Evolutionary conservation across 1,284 basidiomycete genomes (phyloP), one percentile per base, ranked within the genome.

Genomic region (Mycena sp.): DNA sequence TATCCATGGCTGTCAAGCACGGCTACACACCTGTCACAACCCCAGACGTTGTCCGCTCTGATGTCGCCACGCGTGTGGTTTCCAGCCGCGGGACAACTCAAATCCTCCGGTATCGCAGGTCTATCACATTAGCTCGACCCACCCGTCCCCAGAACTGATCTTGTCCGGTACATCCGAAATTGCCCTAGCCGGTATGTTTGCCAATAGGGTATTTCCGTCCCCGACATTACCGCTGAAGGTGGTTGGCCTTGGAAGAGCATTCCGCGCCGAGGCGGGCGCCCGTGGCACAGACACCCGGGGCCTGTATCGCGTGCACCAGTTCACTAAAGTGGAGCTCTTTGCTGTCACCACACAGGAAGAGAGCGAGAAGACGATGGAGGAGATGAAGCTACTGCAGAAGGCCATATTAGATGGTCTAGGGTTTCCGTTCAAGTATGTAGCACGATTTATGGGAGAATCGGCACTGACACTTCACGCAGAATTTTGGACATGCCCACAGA

Each of bases 401-500:
- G 84, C 90, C 56, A 92, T 98, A 44, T 86, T 94, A 38, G 74
- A 82, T 29, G 88, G 90, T 0, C 80, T 99, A 9, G 87, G 89
- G 3, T 72, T 99, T 41, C 83, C 92, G 9, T 92, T 95, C 73
- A 84, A 93, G 96, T 95, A 68, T 72, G 23, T 32, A 25, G 54
- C 28, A 54, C 10, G 32, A 65, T 6, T 28, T 35, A 28, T 37
- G 21, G 2, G 16, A 1, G 12, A n/a, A 11, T 38, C 50, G 4
- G 29, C 14, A 23, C 35, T 54, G 41, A 61, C 48, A 50, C 58
- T 11, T 52, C 45, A 32, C 52, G 10, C 68, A 98, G 97, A 51
- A 88, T 99, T 10, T 83, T 99, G 49, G 95, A 99, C 71, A 99
- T 99, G 98, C 96, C 98, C 0, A 95, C 93, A 0, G 94, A 98